Conservation (phyloP, 768 basidiomycete genomes). For the Psilocybe sp. region DNA sequence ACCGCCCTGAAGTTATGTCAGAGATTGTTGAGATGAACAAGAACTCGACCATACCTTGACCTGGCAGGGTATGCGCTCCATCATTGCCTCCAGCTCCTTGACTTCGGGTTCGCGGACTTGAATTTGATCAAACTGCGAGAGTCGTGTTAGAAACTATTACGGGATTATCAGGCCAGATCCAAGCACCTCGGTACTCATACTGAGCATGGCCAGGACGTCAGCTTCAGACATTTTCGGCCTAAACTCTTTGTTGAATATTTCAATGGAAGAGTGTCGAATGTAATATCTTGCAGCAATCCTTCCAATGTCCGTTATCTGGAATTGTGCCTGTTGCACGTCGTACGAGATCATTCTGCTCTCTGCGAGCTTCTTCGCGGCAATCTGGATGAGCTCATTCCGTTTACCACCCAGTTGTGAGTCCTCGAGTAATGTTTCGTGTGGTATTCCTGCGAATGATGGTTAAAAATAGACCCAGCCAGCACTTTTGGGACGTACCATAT, state of each 20-base stretch:
- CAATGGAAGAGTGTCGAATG: slow-evolving; percentile 80
- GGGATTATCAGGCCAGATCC: not conserved
- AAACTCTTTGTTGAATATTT: slow-evolving; percentile 81
- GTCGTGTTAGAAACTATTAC: slow-evolving; percentile 2
- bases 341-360: slow-evolving; percentile 80
- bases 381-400: slow-evolving; percentile 62
- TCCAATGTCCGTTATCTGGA: slow-evolving; percentile 87
- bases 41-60: slow-evolving; percentile 54
- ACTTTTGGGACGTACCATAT: slow-evolving; percentile 52
- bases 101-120: slow-evolving; percentile 89
- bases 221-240: slow-evolving; percentile 87
- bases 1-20: slow-evolving; percentile 46
- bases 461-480: slow-evolving; percentile 3
- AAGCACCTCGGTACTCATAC: slow-evolving; percentile 85
- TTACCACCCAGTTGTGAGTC: slow-evolving; percentile 74
- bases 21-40: not conserved
- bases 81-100: slow-evolving; percentile 73
- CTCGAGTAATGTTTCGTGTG: slow-evolving; percentile 60
- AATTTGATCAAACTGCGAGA: slow-evolving; percentile 83
- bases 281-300: slow-evolving; percentile 97
- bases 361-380: slow-evolving; percentile 66
- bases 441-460: slow-evolving; percentile 54
- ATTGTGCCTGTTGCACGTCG: slow-evolving; percentile 52
- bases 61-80: slow-evolving; percentile 71
- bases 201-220: slow-evolving; percentile 82